Percentiles rank a stretch among this genome's conserved stretches.
Evolutionary conservation across 345 rosid genomes (phyloP).

Genomic region (Gossypium herbaceum): DNA sequence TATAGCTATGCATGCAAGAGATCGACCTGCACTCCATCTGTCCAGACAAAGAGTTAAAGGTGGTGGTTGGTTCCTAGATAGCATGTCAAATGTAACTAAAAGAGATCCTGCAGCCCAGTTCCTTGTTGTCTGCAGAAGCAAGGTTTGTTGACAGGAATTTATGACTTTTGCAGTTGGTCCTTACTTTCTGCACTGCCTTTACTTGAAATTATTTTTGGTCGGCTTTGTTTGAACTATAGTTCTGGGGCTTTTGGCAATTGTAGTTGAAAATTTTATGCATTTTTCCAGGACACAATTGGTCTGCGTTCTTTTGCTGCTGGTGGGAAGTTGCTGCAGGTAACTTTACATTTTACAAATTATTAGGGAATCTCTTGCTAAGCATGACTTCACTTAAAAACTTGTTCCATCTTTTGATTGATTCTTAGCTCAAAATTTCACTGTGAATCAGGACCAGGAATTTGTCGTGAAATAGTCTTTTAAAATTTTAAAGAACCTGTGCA

Average conservation of each 20-base stretch:
- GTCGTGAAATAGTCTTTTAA: background rate
- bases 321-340: constrained; percentile 97
- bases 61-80: constrained; percentile 95
- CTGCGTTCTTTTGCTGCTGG: constrained; percentile 99
- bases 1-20: constrained; percentile 81
- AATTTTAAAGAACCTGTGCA: background rate
- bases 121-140: constrained; percentile 77
- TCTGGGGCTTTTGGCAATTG: background rate
- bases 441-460: background rate
- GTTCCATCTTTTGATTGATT: background rate
- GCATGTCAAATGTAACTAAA: constrained; percentile 80
- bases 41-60: constrained; percentile 94
- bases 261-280: constrained; percentile 1
- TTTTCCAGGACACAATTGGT: constrained; percentile 82
- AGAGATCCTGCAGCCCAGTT: constrained; percentile 99
- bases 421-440: background rate
- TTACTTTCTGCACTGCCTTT: constrained; percentile 12
- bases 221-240: background rate
- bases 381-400: constrained; percentile 7
- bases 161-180: background rate
- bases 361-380: background rate
- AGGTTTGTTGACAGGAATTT: constrained; percentile 46
- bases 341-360: background rate
- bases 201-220: background rate
- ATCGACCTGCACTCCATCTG: constrained; percentile 61